phyloP scores from a whole-genome alignment of 1,284 basidiomycete genomes.

The Puccinia horiana region DNA sequence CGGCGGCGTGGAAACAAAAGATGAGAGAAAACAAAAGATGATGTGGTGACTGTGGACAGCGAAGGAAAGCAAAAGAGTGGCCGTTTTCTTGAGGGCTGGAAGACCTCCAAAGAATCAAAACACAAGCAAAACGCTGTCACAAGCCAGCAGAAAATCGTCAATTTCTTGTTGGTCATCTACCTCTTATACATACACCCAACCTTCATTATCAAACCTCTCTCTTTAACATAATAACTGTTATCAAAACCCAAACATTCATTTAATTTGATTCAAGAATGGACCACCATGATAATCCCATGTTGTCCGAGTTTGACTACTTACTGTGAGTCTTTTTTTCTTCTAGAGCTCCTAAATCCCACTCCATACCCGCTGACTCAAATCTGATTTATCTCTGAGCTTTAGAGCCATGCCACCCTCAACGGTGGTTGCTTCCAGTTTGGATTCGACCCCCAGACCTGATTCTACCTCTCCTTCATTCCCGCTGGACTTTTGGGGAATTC shows the following conservation, averaged over 20 bases:
- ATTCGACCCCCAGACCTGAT: not conserved
- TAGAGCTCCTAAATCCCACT: not conserved
- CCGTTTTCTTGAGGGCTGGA: too few species aligned
- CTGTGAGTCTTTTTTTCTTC: conserved; percentile 1
- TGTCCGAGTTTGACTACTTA: conserved; percentile 13
- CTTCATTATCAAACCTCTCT: not conserved
- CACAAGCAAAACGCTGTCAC: too few species aligned
- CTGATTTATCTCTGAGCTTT: not conserved
- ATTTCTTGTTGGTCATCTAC: not conserved
- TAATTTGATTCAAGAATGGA: not conserved
- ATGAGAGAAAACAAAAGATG: too few species aligned
- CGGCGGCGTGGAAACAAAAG: too few species aligned
- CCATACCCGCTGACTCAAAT: not conserved
- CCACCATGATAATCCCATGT: not conserved
- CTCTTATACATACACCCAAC: not conserved
- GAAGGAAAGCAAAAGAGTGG: too few species aligned
- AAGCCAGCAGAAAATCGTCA: not conserved
- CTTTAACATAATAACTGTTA: not conserved
- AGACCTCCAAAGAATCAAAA: too few species aligned
- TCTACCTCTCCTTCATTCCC: not conserved
- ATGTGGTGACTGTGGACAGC: too few species aligned
- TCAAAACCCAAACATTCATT: not conserved
- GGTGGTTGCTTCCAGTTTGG: not conserved
- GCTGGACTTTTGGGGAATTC: not conserved
- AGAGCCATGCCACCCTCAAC: conserved; percentile 1